phyloP scores from a whole-genome alignment of 1,284 basidiomycete species.

The Ganoderma meredithae region DNA sequence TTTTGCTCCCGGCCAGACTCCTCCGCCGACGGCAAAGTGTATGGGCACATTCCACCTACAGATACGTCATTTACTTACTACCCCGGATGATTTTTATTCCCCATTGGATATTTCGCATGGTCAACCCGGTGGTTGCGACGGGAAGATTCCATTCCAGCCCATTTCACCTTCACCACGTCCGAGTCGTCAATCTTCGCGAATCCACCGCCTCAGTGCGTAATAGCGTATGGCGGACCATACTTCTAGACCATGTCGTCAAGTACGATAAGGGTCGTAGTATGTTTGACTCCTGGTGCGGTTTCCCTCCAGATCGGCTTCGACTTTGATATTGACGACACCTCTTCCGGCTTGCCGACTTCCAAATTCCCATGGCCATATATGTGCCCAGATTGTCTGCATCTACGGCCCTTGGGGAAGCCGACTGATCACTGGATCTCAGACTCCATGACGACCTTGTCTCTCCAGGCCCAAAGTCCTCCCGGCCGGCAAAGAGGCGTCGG shows the following conservation, averaged over 20 bases:
- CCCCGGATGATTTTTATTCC: background rate
- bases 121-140: too few relatives aligned
- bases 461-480: background rate
- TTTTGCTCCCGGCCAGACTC: background rate
- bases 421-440: background rate
- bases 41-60: background rate
- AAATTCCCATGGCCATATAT: background rate
- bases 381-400: background rate
- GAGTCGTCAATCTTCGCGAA: background rate
- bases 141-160: background rate
- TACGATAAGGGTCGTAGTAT: background rate
- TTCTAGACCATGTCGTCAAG: background rate
- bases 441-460: background rate
- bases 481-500: background rate
- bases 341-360: background rate
- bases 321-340: background rate
- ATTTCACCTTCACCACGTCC: background rate
- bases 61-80: background rate
- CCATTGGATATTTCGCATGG: too few relatives aligned
- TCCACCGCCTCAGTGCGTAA: background rate
- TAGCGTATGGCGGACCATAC: background rate
- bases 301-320: background rate
- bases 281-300: background rate
- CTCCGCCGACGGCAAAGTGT: background rate
- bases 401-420: background rate